Conservation (phyloP, 2,329 filamentous ascomycete species). For the Pseudopyricularia javanii region DNA sequence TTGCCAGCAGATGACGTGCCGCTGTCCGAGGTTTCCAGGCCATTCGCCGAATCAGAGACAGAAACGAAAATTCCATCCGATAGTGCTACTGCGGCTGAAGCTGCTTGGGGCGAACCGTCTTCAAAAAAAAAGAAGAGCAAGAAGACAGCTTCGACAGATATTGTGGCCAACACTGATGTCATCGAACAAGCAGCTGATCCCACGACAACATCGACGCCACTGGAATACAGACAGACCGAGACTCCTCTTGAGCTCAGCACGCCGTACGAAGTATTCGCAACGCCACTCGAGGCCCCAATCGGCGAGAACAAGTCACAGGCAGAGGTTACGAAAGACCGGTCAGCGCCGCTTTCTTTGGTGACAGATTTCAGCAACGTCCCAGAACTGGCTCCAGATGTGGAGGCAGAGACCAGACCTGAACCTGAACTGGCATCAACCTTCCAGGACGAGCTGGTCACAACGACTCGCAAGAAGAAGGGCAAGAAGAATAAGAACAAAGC, state of each 20-base stretch:
- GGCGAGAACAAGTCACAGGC: neutral
- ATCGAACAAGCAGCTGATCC: neutral
- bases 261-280: neutral
- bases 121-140: neutral
- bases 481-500: constrained; percentile 10
- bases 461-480: constrained; percentile 18
- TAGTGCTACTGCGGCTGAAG: neutral
- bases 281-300: neutral
- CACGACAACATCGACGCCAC: neutral
- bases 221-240: neutral
- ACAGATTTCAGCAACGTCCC: neutral
- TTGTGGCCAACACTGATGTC: neutral
- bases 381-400: neutral
- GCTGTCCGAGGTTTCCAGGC: neutral
- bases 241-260: neutral
- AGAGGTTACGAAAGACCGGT: constrained; percentile 6
- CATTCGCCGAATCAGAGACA: neutral
- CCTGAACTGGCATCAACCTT: neutral
- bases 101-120: neutral
- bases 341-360: neutral
- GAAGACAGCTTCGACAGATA: neutral
- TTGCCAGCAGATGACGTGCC: neutral
- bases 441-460: neutral
- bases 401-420: neutral
- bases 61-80: neutral